Conservation (phyloP, 108 stramenopile species). For the Cyclotella atomus region DNA sequence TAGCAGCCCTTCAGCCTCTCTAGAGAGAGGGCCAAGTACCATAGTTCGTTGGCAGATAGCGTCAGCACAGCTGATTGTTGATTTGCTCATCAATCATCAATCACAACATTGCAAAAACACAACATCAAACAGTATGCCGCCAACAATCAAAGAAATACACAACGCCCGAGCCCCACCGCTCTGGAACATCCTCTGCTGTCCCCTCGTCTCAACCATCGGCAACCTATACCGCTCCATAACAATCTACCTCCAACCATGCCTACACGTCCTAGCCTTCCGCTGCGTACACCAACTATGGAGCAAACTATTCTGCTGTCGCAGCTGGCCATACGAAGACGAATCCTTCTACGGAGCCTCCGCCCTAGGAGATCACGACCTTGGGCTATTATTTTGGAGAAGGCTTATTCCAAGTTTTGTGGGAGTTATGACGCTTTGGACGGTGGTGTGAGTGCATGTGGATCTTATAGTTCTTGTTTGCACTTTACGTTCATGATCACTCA, state of each 20-base stretch:
- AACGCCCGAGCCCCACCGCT: slow-evolving; percentile 5
- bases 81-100: too few species aligned
- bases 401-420: slow-evolving; percentile 52
- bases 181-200: slow-evolving; percentile 45
- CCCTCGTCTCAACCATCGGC: slow-evolving; percentile 43
- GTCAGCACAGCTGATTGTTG: too few species aligned
- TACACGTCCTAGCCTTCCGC: slow-evolving; percentile 40
- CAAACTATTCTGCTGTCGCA: slow-evolving; percentile 38
- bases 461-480: too few species aligned
- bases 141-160: slow-evolving; percentile 14
- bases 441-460: not conserved
- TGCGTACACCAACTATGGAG: slow-evolving; percentile 43
- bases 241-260: slow-evolving; percentile 44
- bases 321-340: slow-evolving; percentile 47
- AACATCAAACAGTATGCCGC: not conserved
- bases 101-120: too few species aligned
- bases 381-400: slow-evolving; percentile 54
- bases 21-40: too few species aligned
- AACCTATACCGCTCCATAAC: slow-evolving; percentile 39
- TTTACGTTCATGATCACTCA: not conserved
- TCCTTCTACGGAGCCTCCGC: slow-evolving; percentile 49
- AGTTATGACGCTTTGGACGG: slow-evolving; percentile 32
- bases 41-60: too few species aligned
- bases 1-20: too few species aligned
- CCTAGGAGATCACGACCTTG: slow-evolving; percentile 44